Percentiles rank a stretch among this genome's conserved stretches.
Evolutionary conservation across 768 basidiomycete genomes (phyloP).

Genomic region (Pisolithus tinctorius): DNA sequence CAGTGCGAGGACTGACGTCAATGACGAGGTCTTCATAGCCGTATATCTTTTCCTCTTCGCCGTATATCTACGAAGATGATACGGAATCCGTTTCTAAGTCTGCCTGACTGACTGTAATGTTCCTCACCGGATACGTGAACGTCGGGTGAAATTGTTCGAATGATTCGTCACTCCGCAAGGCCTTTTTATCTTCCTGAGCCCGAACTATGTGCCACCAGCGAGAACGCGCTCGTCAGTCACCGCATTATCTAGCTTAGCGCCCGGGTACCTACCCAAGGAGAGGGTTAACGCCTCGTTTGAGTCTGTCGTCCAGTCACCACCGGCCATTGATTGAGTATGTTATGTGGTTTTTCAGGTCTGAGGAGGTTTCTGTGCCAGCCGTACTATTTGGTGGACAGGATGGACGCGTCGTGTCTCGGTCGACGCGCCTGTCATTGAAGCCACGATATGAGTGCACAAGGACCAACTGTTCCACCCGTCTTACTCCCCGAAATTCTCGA

Average conservation of each 20-base stretch:
- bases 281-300: constrained; percentile 73
- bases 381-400: not conserved
- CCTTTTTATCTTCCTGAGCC: constrained; percentile 56
- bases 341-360: not conserved
- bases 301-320: constrained; percentile 65
- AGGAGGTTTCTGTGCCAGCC: not conserved
- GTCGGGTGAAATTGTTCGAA: constrained; percentile 71
- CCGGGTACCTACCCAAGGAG: constrained; percentile 51
- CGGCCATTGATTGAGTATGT: constrained; percentile 19
- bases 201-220: constrained; percentile 44
- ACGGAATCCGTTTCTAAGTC: constrained; percentile 1
- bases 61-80: constrained; percentile 64
- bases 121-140: constrained; percentile 88
- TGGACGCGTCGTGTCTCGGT: constrained; percentile 21
- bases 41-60: constrained; percentile 94
- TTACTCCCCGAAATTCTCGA: constrained; percentile 71
- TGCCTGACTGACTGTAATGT: not conserved
- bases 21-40: constrained; percentile 83
- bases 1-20: constrained; percentile 49
- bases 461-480: constrained; percentile 34
- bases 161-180: constrained; percentile 48
- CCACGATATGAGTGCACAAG: constrained; percentile 24
- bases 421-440: not conserved
- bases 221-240: not conserved
- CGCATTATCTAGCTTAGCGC: not conserved